These are phyloP conservation scores for Ceratocystis cubensis DNA, from an alignment of 2,329 filamentous ascomycete genomes.

Conservation along the genomic window DNA sequence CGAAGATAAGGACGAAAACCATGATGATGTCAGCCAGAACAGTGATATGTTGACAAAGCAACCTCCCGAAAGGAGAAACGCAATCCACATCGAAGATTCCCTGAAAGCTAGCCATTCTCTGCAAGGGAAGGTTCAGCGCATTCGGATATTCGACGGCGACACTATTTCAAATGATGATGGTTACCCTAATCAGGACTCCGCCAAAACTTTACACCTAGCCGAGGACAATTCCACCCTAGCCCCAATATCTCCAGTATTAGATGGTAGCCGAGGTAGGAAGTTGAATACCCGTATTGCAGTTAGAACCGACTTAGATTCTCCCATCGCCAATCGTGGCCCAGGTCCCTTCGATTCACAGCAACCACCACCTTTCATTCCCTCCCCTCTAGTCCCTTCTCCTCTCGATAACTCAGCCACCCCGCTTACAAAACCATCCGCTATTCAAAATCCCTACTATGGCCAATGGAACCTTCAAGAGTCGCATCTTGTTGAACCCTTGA, in stretches of 20 bases:
- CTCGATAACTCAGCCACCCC: background rate
- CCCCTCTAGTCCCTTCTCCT: background rate
- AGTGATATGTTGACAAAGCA: too few relatives aligned
- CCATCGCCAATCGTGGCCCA: background rate
- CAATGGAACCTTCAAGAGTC: constrained; percentile 18
- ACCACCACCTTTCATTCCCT: background rate
- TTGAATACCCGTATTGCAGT: constrained; percentile 10
- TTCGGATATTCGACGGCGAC: background rate
- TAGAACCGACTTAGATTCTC: constrained; percentile 13
- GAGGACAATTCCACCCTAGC: background rate
- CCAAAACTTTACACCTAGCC: background rate
- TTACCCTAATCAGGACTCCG: background rate
- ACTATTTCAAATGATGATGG: background rate
- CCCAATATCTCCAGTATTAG: background rate
- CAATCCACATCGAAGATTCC: too few relatives aligned
- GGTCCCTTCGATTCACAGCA: background rate
- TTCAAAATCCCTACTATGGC: background rate
- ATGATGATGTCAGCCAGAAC: too few relatives aligned
- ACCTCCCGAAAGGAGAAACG: too few relatives aligned
- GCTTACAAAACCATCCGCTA: background rate
- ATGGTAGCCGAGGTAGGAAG: constrained; percentile 1
- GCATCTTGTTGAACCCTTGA: constrained; percentile 15
- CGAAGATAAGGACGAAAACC: too few relatives aligned
- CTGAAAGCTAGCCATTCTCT: background rate
- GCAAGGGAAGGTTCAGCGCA: background rate